Evolutionary conservation across 1,139 yeast species (phyloP).

Genomic region (Casaregolazyma suthepensis): DNA sequence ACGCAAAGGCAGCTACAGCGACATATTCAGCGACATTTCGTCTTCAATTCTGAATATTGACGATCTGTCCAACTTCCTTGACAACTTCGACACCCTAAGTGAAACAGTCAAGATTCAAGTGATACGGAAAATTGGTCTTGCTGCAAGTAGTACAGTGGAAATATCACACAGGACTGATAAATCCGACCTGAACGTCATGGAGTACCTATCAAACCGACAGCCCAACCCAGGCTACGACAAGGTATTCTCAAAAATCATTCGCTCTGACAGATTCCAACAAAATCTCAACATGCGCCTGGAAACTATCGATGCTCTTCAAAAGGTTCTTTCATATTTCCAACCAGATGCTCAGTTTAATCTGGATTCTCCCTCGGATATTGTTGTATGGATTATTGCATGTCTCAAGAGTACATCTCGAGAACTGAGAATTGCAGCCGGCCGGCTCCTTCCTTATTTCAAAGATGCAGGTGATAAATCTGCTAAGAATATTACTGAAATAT

Average conservation of each 20-base stretch:
- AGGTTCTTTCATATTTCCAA: slow-evolving; percentile 17
- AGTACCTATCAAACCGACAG: neutral
- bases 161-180: neutral
- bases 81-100: neutral
- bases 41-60: neutral
- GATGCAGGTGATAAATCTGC: slow-evolving; percentile 4
- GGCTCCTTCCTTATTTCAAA: slow-evolving; percentile 22
- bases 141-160: neutral
- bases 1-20: neutral
- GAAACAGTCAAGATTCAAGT: neutral
- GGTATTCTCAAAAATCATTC: slow-evolving; percentile 12
- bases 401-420: slow-evolving; percentile 25
- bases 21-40: neutral
- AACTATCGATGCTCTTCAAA: slow-evolving; percentile 15
- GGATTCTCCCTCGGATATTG: slow-evolving; percentile 16
- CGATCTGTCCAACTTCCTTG: neutral
- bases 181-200: neutral
- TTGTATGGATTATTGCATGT: slow-evolving; percentile 27
- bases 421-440: slow-evolving; percentile 24
- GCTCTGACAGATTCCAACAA: slow-evolving; percentile 16
- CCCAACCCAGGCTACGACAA: neutral
- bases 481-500: slow-evolving; percentile 12
- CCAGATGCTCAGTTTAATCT: slow-evolving; percentile 18
- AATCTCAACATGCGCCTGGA: slow-evolving; percentile 17
- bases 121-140: neutral